Percentiles rank a stretch among this genome's conserved stretches.
Conservation (phyloP, 352 stramenopile species). For the Paralagenidium karlingii region DNA sequence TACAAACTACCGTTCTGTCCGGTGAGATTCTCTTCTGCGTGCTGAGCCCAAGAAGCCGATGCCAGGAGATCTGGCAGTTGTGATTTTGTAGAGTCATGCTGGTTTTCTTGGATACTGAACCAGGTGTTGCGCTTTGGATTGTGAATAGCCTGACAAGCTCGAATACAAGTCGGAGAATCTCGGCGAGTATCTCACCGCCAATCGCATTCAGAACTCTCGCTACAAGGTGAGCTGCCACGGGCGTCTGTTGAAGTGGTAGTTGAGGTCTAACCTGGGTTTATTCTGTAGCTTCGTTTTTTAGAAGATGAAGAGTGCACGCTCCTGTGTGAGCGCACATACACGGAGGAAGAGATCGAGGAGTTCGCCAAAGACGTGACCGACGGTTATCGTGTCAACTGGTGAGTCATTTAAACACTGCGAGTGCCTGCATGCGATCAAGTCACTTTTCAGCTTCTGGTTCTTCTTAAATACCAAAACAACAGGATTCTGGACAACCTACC, state of each 20-base stretch:
- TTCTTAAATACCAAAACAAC: constrained; percentile 23
- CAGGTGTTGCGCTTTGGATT: not conserved
- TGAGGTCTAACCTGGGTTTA: not conserved
- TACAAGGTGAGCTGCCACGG: constrained; percentile 63
- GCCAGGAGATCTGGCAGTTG: too few relatives aligned
- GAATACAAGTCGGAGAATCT: constrained; percentile 98
- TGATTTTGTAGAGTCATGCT: too few relatives aligned
- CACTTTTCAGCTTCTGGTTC: constrained; percentile 10
- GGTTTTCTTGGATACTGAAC: too few relatives aligned
- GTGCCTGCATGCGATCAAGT: not conserved
- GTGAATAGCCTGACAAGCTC: constrained; percentile 59
- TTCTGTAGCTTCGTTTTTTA: constrained; percentile 73
- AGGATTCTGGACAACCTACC: constrained; percentile 98
- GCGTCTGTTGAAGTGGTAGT: not conserved
- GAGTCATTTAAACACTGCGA: too few relatives aligned
- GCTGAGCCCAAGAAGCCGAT: not conserved
- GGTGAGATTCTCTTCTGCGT: constrained; percentile 10
- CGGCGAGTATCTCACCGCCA: constrained; percentile 97
- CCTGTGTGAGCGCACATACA: constrained; percentile 76
- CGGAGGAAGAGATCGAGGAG: constrained; percentile 86
- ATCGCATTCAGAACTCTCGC: constrained; percentile 98
- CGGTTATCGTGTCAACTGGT: constrained; percentile 96
- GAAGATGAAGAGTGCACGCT: constrained; percentile 57
- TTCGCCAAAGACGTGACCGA: constrained; percentile 92
- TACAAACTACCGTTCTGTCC: constrained; percentile 96